These are phyloP conservation scores for Musa schizocarpa DNA, from an alignment of 176 grass and related monocot genomes.

Conservation along the genomic window DNA sequence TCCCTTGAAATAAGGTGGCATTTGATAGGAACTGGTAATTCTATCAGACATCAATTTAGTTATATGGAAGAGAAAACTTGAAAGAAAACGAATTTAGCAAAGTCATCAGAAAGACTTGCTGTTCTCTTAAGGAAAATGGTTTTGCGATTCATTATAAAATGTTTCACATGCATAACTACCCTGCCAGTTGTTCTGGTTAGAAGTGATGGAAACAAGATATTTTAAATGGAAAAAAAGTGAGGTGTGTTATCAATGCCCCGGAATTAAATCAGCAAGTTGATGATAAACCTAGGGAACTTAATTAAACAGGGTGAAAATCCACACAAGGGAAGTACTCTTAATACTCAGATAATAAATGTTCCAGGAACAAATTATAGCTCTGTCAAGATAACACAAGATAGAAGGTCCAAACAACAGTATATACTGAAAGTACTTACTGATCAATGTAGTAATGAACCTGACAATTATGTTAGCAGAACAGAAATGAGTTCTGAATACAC, in stretches of 20 bases:
- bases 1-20: too few relatives aligned
- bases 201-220: background rate
- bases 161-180: too few relatives aligned
- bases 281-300: background rate
- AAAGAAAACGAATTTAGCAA: too few relatives aligned
- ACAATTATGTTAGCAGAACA: constrained; percentile 11
- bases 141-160: too few relatives aligned
- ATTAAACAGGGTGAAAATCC: background rate
- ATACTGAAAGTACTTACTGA: background rate
- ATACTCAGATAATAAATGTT: background rate
- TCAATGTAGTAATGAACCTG: background rate
- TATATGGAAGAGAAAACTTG: too few relatives aligned
- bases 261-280: background rate
- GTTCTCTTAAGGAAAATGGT: too few relatives aligned
- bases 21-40: too few relatives aligned
- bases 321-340: background rate
- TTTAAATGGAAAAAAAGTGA: background rate
- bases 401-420: background rate
- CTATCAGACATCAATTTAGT: too few relatives aligned
- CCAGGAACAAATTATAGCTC: background rate
- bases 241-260: background rate
- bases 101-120: too few relatives aligned
- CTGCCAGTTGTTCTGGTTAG: background rate
- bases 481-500: constrained; percentile 2
- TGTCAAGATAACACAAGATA: background rate